Base-by-base conservation (phyloP, 2,329 filamentous ascomycete species). In the Xylaria arbuscula region DNA sequence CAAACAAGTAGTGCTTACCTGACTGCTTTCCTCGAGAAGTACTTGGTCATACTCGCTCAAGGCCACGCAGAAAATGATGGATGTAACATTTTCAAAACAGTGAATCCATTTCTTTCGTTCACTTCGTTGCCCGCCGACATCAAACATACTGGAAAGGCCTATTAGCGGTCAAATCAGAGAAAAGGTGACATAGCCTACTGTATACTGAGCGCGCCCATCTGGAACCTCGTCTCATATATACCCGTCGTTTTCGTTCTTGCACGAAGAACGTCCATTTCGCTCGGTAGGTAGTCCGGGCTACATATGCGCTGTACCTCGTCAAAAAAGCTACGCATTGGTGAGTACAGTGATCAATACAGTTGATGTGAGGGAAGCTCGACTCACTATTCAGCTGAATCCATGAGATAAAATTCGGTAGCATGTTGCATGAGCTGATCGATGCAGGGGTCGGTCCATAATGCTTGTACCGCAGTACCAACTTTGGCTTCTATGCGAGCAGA, bases 71-170 rank as follows among this genome's bases (percentile, higher is more conserved):
- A 99, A 99, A 74, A 99, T 99, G 81, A 99, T 99, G 3, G 96
- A 98, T 51, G 96, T 99, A 76, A 99, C 96, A 76, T 98, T 98
- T 81, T 99, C 96, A 81, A 99, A 99, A 84, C 96, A 99, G 83
- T 99, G 96, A 78, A 99, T 99, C 96, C 96, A 99, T 84, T 99
- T 99, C 86, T 99, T 99, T 71, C 96, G 89, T 82, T 99, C 96
- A 80, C 95, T 98, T 78, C 96, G 87, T 82, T 99, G 96, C 28
- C 96, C 96, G 71, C 96, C 96, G 4, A 99, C 96, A 80, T 99
- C 96, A 79, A 99, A 99, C 96, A 99, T 99, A 84, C 95, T 98
- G 78, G 28, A 45, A 11, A 13, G n/a, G 47, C 24, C 24, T 10
- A 19, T 72, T 65, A 71, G 67, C 28, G n/a, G 1, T 38, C 45